Base-by-base conservation (phyloP, 2,329 filamentous ascomycete genomes). In the Nothophaeocryptopus gaeumannii region DNA sequence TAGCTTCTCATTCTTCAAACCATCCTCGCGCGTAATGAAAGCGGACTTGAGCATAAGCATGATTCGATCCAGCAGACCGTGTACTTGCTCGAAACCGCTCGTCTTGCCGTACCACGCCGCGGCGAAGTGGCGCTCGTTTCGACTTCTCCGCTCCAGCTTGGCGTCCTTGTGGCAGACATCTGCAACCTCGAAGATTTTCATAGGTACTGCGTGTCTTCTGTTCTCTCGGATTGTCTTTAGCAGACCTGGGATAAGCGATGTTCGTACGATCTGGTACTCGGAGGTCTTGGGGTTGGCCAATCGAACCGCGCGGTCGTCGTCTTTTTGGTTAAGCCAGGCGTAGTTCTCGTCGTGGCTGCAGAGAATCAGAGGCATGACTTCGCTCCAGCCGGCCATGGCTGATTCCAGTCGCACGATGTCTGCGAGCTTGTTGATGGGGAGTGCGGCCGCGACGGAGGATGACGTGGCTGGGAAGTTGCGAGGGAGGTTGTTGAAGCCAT, bases 301-400 rank as follows among this genome's bases (percentile, higher is more conserved):
- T 62, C 83, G 85, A 59, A 96, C 83, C 26, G 89, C 90, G 0
- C 85, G 89, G 51, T 80, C 85, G 63, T 95, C 88, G 60, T 96
- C 91, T 66, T 84, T 84, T 66, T 90, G 86, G 74, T 96, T 96
- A 44, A 99, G 78, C 87, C 89, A 96, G 52, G 80, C 85, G 70
- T 97, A 99, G 76, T 99, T 99, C 78, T 99, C 93, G 66, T 97
- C 92, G 70, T 96, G 90, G 39, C 89, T 95, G 78, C 93, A 99
- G 47, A 99, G 82, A 60, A 96, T 97, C 26, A 99, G 79, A 20
- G 93, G 92, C 81, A 99, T 85, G 48, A 96, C 92, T 75, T 99
- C 93, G 47, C 83, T 86, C 93, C 93, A 99, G 52, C 93, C 93
- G 5, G 92, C 86, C 83, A 96, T 93, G 47, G 91, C 92, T 43